Conservation (phyloP, 129 eudicot species). For the Lactuca saligna region DNA sequence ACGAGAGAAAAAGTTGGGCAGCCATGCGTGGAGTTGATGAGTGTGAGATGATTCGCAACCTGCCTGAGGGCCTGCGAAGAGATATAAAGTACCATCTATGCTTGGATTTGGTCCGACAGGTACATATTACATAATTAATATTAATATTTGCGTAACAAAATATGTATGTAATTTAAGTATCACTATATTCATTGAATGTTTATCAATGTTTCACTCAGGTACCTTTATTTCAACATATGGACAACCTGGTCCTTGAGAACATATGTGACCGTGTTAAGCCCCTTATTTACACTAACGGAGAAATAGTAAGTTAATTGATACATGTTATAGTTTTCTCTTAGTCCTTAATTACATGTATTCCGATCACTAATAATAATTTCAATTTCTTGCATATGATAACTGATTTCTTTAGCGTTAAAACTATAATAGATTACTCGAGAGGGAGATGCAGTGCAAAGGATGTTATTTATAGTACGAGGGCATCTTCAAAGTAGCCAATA, state of each 20-base stretch:
- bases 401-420: too few relatives aligned
- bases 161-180: too few relatives aligned
- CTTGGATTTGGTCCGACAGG: constrained; percentile 93
- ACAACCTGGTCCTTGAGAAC: constrained; percentile 86
- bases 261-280: constrained; percentile 97
- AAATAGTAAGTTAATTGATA: constrained; percentile 53
- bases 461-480: constrained; percentile 90
- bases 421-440: constrained; percentile 64
- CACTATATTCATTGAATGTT: too few relatives aligned
- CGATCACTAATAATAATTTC: background rate
- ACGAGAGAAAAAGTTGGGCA: constrained; percentile 96
- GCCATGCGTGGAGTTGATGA: constrained; percentile 99
- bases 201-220: constrained; percentile 47
- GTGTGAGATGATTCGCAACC: constrained; percentile 91
- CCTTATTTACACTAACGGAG: constrained; percentile 93
- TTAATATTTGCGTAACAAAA: too few relatives aligned
- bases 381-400: background rate
- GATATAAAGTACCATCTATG: constrained; percentile 97
- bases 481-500: constrained; percentile 95
- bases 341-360: background rate
- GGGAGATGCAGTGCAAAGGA: constrained; percentile 91
- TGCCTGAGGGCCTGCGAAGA: constrained; percentile 95
- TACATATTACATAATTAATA: background rate
- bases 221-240: constrained; percentile 98
- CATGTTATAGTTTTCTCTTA: too few relatives aligned